phyloP scores from a whole-genome alignment of 2,329 filamentous ascomycete genomes.

The Colletotrichum cuscutae region DNA sequence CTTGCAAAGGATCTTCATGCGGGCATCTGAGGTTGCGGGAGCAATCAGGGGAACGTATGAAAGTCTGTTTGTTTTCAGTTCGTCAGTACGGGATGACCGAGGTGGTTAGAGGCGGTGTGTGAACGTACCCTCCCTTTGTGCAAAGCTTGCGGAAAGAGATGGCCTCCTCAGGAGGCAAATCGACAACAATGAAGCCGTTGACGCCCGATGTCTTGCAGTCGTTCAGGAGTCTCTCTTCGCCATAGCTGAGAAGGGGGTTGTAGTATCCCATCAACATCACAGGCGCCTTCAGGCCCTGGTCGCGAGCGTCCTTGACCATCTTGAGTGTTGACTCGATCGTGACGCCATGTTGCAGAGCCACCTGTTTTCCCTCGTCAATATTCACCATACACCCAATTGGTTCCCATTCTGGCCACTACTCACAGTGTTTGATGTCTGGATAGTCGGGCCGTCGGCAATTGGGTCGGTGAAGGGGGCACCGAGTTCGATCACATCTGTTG shows the following conservation, averaged over 20 bases:
- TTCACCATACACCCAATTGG: background rate
- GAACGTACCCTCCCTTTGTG: slow-evolving; percentile 74
- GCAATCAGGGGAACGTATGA: slow-evolving; percentile 98
- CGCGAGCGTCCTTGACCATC: slow-evolving; percentile 85
- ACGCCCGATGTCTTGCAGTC: slow-evolving; percentile 87
- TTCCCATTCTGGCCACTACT: slow-evolving; percentile 40
- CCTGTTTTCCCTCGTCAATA: slow-evolving; percentile 42
- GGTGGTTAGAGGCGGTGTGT: background rate
- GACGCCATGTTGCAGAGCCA: slow-evolving; percentile 89
- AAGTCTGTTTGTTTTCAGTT: slow-evolving; percentile 60
- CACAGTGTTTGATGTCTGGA: slow-evolving; percentile 93
- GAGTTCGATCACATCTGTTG: slow-evolving; percentile 89
- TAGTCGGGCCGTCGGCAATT: slow-evolving; percentile 96
- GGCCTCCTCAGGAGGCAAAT: slow-evolving; percentile 95
- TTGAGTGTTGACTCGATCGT: slow-evolving; percentile 82
- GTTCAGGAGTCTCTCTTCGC: slow-evolving; percentile 86
- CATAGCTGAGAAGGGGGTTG: slow-evolving; percentile 94
- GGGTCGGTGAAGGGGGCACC: slow-evolving; percentile 98
- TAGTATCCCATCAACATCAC: slow-evolving; percentile 99
- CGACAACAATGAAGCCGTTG: slow-evolving; percentile 97
- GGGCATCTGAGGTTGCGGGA: slow-evolving; percentile 88
- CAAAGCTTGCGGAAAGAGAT: slow-evolving; percentile 90
- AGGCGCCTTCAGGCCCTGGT: slow-evolving; percentile 80
- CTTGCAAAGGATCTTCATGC: slow-evolving; percentile 95
- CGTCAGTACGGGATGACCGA: background rate